Conservation (phyloP, 768 basidiomycete genomes). For the Phylloporus sp. region DNA sequence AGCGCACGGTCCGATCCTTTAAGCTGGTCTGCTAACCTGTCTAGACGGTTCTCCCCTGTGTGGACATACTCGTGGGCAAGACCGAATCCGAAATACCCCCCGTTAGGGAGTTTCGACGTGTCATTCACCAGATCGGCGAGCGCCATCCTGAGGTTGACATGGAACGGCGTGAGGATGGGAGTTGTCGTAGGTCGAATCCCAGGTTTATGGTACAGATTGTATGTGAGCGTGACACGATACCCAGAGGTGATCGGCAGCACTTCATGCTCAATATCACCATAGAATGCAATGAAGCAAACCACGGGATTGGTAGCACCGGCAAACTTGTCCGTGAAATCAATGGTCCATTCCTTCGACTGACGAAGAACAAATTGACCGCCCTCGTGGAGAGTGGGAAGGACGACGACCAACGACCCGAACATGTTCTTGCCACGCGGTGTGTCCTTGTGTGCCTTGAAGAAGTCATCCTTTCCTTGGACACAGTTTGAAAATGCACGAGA, state of each 20-base stretch:
- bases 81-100: constrained; percentile 11
- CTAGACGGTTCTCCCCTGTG: not conserved
- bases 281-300: constrained; percentile 39
- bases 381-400: constrained; percentile 43
- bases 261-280: constrained; percentile 44
- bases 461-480: constrained; percentile 28
- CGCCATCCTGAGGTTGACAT: not conserved
- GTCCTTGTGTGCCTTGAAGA: constrained; percentile 51
- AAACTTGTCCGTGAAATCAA: constrained; percentile 33
- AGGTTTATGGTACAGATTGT: constrained; percentile 28
- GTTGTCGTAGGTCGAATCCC: not conserved
- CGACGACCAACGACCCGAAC: constrained; percentile 50
- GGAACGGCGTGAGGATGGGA: not conserved
- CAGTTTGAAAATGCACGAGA: not conserved
- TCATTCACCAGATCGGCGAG: not conserved
- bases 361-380: constrained; percentile 44
- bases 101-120: not conserved
- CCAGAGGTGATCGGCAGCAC: constrained; percentile 39
- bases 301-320: not conserved
- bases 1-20: constrained; percentile 13
- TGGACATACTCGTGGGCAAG: constrained; percentile 11
- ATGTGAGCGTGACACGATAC: constrained; percentile 41
- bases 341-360: constrained; percentile 29
- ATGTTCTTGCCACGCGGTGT: constrained; percentile 41
- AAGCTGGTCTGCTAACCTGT: constrained; percentile 1